A percentile compares a stretch with the other conserved stretches of the same genome.
Conservation (phyloP, 768 basidiomycete genomes). For the Leucocoprinus leucothites region DNA sequence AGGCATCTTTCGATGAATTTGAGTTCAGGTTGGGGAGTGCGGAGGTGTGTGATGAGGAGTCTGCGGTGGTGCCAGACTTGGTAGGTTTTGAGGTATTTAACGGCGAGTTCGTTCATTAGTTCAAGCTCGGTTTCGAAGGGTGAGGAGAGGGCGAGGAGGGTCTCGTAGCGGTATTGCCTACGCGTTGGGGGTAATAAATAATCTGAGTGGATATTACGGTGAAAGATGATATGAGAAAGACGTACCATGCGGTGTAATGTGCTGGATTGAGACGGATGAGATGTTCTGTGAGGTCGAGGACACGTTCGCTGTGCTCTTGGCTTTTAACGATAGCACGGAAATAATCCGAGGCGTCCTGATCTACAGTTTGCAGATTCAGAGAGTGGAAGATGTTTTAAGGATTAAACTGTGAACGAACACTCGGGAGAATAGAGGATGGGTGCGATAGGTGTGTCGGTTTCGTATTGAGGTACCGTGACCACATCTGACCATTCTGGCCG, state of each 20-base stretch:
- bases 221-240: neutral
- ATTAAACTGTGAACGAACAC: constrained; percentile 53
- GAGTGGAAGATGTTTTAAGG: neutral
- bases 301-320: constrained; percentile 77
- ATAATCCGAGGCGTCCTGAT: constrained; percentile 90
- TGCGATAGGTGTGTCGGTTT: constrained; percentile 73
- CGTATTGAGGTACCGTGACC: constrained; percentile 76
- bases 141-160: constrained; percentile 63
- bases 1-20: constrained; percentile 75
- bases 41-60: constrained; percentile 59
- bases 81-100: constrained; percentile 87
- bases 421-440: constrained; percentile 89
- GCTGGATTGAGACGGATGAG: constrained; percentile 93
- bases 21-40: constrained; percentile 65
- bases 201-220: no score
- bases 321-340: constrained; percentile 81
- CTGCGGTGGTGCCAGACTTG: constrained; percentile 97
- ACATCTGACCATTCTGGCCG: constrained; percentile 81
- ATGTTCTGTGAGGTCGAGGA: constrained; percentile 81
- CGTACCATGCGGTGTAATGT: constrained; percentile 95
- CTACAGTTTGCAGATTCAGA: constrained; percentile 34
- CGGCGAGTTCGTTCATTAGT: constrained; percentile 86
- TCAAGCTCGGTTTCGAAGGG: constrained; percentile 75
- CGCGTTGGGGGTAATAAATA: neutral
- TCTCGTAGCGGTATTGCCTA: constrained; percentile 96